Conservation (phyloP, 2,329 filamentous ascomycete genomes). For the Sarocladiaceae sp. region DNA sequence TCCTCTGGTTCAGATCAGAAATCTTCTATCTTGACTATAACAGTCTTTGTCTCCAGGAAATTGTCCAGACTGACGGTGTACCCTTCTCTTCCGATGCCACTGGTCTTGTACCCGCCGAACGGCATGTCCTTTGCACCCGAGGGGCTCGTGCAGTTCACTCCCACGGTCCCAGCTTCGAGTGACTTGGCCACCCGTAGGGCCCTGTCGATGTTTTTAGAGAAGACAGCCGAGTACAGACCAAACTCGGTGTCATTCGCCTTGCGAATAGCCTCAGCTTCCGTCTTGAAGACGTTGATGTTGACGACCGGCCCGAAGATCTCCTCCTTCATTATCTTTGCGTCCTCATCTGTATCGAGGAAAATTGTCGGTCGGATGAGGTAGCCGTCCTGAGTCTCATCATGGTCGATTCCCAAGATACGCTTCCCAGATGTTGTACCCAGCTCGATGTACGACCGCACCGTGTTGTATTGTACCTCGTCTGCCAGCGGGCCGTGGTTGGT, state of each 20-base stretch:
- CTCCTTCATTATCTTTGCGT: constrained; percentile 33
- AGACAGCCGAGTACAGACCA: constrained; percentile 21
- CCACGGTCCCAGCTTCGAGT: constrained; percentile 10
- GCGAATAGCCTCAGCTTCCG: constrained; percentile 38
- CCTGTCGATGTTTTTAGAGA: constrained; percentile 9
- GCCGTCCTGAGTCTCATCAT: constrained; percentile 16
- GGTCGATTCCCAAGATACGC: constrained; percentile 2
- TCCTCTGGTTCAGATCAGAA: too few relatives aligned
- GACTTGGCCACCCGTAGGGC: constrained; percentile 10
- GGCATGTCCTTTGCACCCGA: constrained; percentile 8
- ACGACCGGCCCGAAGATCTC: constrained; percentile 48
- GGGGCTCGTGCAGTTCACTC: constrained; percentile 10
- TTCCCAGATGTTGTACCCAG: constrained; percentile 21
- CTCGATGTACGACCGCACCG: constrained; percentile 21
- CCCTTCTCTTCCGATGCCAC: constrained; percentile 10
- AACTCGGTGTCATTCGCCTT: constrained; percentile 44
- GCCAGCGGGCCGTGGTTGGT: constrained; percentile 49
- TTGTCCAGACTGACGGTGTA: constrained; percentile 10
- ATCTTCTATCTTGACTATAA: constrained; percentile 7
- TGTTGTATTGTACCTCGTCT: constrained; percentile 33
- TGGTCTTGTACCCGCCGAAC: constrained; percentile 12
- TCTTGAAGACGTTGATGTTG: constrained; percentile 39
- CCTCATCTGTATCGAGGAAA: constrained; percentile 18
- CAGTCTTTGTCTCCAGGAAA: constrained; percentile 11
- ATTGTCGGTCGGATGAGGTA: constrained; percentile 31